phyloP scores from a whole-genome alignment of 225 moss, liverwort and hornwort genomes.

The Bryoerythrophyllum caledonicum region DNA sequence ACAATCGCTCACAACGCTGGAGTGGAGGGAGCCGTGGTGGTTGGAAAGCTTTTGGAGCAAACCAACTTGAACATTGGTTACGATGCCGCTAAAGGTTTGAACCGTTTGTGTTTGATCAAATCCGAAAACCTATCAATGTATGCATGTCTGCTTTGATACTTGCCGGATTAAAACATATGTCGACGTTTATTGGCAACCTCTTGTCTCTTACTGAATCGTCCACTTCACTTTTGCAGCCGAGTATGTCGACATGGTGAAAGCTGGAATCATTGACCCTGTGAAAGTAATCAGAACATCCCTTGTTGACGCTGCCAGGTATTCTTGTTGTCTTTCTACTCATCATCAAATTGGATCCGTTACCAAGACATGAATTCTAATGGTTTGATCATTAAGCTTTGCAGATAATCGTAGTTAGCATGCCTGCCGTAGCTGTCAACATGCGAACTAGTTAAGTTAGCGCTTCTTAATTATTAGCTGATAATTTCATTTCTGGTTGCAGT shows the following conservation, averaged over 20 bases:
- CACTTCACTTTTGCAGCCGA: slow-evolving; percentile 35
- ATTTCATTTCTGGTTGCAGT: slow-evolving; percentile 12
- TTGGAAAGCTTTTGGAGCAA: slow-evolving; percentile 64
- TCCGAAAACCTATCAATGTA: not conserved
- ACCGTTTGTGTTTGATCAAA: not conserved
- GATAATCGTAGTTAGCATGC: not conserved
- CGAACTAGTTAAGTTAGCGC: not conserved
- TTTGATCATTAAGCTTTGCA: not conserved
- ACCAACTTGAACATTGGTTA: slow-evolving; percentile 50
- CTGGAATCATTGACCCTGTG: slow-evolving; percentile 55
- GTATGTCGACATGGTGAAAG: slow-evolving; percentile 62
- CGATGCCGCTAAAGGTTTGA: slow-evolving; percentile 59
- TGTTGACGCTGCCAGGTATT: slow-evolving; percentile 53
- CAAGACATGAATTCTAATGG: not conserved
- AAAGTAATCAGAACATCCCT: slow-evolving; percentile 57
- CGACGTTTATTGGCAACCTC: not conserved
- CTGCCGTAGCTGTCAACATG: not conserved
- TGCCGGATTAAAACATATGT: not conserved
- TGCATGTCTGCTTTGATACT: not conserved
- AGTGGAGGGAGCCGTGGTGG: slow-evolving; percentile 62
- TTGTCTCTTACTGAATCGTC: slow-evolving; percentile 2
- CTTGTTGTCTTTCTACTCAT: not conserved
- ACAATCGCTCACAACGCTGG: slow-evolving; percentile 57
- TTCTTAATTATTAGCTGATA: not conserved
- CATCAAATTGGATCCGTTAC: not conserved